Base-by-base conservation (phyloP, 805 yeast genomes). In the Starmera caribaea region DNA sequence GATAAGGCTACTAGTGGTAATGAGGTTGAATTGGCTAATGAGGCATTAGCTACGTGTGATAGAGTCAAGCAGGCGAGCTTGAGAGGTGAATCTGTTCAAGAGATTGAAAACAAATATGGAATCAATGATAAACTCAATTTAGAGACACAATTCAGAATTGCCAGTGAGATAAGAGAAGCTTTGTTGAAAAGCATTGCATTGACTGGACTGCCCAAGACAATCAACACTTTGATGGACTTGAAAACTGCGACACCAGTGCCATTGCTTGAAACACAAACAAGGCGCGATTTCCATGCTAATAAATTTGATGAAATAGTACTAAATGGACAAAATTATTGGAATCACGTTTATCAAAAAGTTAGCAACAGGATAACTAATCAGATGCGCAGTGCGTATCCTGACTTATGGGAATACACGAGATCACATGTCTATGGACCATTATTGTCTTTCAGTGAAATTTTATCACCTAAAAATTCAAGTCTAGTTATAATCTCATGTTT, bases 131-230 rank as follows among this genome's bases (percentile, higher is more conserved):
- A 32, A 10, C 8, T 12, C 2, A 43, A 43, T 14, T 38, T 41
- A 13, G 39, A 36, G 26, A 49, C 36, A 32, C 64, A 51, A 34
- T 45, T 39, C 45, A 45, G 41, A 33, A 44, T 71, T 7, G 68
- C 89, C 0, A 65, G 66, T 32, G 74, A 81, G 47, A 64, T 82
- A 39, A 66, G 95, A 43, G 97, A 89, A 51, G 79, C 88, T 8
- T 62, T 89, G 3, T 62, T 89, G 51, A 89, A 88, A 53, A 69
- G 86, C 4, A 71, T 82, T 0, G 95, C 95, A 0, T 62, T 89
- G 35, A 75, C 79, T 13, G 97, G 97, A 0, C 66, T 88, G 12
- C 97, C 97, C 1, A 80, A 79, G 48, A 74, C 88, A 2, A 89
- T 89, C 57, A 89, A 88, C 57, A 73, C 94, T 1, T 61, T 89